Conservation (phyloP, 1,284 basidiomycete genomes). For the Papiliotrema flavescens region DNA sequence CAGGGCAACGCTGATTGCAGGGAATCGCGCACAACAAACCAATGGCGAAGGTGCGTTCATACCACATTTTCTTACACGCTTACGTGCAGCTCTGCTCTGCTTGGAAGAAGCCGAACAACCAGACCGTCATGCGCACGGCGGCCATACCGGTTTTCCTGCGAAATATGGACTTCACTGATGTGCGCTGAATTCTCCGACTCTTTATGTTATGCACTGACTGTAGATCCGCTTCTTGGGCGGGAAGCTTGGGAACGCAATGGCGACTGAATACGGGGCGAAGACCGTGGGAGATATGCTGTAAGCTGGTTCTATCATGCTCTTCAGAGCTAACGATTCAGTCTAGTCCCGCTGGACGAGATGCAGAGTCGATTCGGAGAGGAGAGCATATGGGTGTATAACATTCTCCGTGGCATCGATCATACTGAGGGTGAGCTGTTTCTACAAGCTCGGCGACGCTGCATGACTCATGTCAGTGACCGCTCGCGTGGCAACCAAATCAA, state of each 20-base stretch:
- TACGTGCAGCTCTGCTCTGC: constrained; percentile 71
- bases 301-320: constrained; percentile 16
- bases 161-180: constrained; percentile 83
- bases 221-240: constrained; percentile 94
- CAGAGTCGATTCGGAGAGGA: constrained; percentile 55
- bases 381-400: constrained; percentile 83
- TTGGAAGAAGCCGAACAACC: constrained; percentile 78
- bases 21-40: constrained; percentile 94
- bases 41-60: constrained; percentile 72
- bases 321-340: constrained; percentile 27
- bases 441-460: not conserved
- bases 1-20: constrained; percentile 48
- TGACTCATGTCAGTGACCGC: constrained; percentile 66
- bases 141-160: constrained; percentile 77
- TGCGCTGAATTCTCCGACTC: constrained; percentile 31
- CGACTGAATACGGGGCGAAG: constrained; percentile 78
- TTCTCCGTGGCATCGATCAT: constrained; percentile 76
- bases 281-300: constrained; percentile 86
- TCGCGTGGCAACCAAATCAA: constrained; percentile 78
- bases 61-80: not conserved
- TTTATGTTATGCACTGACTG: not conserved
- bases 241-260: constrained; percentile 85
- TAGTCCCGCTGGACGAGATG: constrained; percentile 52
- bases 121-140: constrained; percentile 77
- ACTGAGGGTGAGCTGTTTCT: constrained; percentile 65